Base-by-base conservation (phyloP, 371 early-diverging fungal genomes). In the Mucor velutinosus region DNA sequence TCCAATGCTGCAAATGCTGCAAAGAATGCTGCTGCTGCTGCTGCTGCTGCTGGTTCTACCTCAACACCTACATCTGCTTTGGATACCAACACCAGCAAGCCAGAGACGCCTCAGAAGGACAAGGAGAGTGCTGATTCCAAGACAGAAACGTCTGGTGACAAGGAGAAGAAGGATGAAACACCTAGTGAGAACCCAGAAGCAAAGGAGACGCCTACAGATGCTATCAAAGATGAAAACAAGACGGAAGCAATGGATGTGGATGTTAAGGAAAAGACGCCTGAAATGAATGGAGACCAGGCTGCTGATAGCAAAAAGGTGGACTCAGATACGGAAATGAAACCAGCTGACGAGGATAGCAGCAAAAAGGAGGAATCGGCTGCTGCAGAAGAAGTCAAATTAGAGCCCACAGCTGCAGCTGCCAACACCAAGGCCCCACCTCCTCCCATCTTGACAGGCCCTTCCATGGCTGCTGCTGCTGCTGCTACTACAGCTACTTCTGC, bases 311-410 rank as follows among this genome's bases (percentile, higher is more conserved):
- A 29, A 11, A 29, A 56, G 2, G 19, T 7, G 7, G 57, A 32
- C 10, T 6, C 15, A 33, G 19, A 33, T 10, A 57, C 30, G 19
- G 57, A 30, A 6, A 32, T 57, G 8, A 57, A 57, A 32, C n/a
- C 57, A 37, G 59, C 7, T 2, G 30, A 58, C 4, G 30, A 39
- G 17, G 59, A 39, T 39, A 39, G 7, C 21, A 15, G 6, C 2
- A 39, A 59, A 14, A 58, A 21, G 15, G 29, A 33, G 10, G 39
- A 37, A 39, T 5, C 11, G 1, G 37, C 59, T 58, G 7, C 15
- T 57, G 19, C 43, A 7, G 17, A 29, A 39, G 66, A 65, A 23
- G 35, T 39, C n/a, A 61, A 56, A 19, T 15, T 39, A 27, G 69
- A 72, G 57, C 30, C 43, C 4, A 30, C 37, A 17, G 27, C 41